Conservation (phyloP, 2,329 filamentous ascomycete genomes). For the Elsinoe batatas region DNA sequence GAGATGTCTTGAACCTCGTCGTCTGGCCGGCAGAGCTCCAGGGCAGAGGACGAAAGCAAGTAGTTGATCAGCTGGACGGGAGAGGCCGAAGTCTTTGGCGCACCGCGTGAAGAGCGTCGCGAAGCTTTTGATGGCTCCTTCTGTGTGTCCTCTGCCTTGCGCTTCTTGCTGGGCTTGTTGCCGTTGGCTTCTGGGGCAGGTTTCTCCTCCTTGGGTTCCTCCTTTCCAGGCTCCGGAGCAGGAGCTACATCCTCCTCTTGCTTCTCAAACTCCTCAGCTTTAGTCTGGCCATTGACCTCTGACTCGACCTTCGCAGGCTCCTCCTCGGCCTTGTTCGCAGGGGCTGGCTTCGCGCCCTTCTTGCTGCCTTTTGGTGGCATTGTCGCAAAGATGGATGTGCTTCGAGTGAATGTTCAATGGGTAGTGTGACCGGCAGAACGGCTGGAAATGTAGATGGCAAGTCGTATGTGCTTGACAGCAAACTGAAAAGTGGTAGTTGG, state of each 20-base stretch:
- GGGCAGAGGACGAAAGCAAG: slow-evolving; percentile 24
- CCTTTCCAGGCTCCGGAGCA: slow-evolving; percentile 4
- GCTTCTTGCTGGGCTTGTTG: slow-evolving; percentile 18
- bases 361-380: slow-evolving; percentile 4
- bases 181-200: neutral
- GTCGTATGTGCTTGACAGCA: neutral
- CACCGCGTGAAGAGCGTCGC: slow-evolving; percentile 23
- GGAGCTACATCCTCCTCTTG: neutral
- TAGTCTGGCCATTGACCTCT: neutral
- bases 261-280: neutral
- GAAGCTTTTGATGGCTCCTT: slow-evolving; percentile 21
- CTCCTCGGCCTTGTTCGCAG: neutral
- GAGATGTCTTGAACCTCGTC: slow-evolving; percentile 27
- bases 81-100: slow-evolving; percentile 18
- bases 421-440: neutral
- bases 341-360: slow-evolving; percentile 2
- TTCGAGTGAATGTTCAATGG: neutral
- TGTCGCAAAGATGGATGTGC: neutral
- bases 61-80: slow-evolving; percentile 26
- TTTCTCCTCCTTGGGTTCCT: neutral
- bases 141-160: slow-evolving; percentile 15
- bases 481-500: neutral
- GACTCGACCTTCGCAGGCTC: neutral
- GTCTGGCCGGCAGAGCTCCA: slow-evolving; percentile 25
- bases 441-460: neutral